Conservation (phyloP, 345 rosid species). For the Salix dunnii region DNA sequence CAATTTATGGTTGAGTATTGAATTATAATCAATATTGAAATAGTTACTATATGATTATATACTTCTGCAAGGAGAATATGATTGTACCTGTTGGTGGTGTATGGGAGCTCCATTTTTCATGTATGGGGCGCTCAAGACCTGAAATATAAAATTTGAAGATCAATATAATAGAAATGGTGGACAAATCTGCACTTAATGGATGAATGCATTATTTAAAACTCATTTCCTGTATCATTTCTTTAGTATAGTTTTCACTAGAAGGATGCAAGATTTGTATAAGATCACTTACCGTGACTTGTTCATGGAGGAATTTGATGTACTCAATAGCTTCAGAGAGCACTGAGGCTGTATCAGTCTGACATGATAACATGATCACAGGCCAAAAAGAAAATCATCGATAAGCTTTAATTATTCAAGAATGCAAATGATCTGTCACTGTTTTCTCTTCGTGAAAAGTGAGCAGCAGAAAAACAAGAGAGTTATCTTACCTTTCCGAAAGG, state of each 20-base stretch:
- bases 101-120: slow-evolving; percentile 83
- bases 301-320: slow-evolving; percentile 95
- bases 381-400: neutral
- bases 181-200: neutral
- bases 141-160: slow-evolving; percentile 12
- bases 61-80: neutral
- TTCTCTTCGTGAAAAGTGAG: slow-evolving; percentile 16
- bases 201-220: neutral
- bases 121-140: slow-evolving; percentile 89
- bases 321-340: slow-evolving; percentile 98
- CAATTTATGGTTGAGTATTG: neutral
- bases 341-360: slow-evolving; percentile 98
- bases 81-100: slow-evolving; percentile 66
- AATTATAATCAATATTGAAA: neutral
- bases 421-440: slow-evolving; percentile 13
- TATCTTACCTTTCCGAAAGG: slow-evolving; percentile 97
- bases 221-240: neutral
- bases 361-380: slow-evolving; percentile 15
- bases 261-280: neutral
- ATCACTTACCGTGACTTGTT: slow-evolving; percentile 75
- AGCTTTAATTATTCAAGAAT: slow-evolving; percentile 20
- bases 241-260: neutral
- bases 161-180: neutral
- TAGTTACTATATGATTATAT: neutral
- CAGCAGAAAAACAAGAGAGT: slow-evolving; percentile 7